phyloP scores from a whole-genome alignment of 306 rosid genomes.

The Lithocarpus polystachyus region DNA sequence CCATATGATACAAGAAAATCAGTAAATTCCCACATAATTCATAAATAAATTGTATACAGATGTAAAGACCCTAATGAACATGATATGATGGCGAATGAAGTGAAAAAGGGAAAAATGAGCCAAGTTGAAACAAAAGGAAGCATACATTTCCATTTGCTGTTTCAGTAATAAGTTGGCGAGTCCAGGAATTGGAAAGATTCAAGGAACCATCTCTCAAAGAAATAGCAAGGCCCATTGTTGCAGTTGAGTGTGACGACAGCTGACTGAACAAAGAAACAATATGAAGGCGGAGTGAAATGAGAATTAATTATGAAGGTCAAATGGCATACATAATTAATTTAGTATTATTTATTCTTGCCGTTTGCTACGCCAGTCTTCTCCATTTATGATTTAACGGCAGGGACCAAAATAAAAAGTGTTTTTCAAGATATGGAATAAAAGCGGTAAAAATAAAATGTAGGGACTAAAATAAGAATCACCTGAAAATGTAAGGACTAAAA shows the following conservation, averaged over 20 bases:
- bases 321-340: conserved; percentile 3
- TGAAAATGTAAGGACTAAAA: no score
- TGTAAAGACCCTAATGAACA: background rate
- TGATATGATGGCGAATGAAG: background rate
- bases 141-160: conserved; percentile 76
- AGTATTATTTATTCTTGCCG: no score
- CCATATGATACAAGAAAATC: background rate
- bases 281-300: conserved; percentile 10
- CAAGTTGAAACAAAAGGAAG: conserved; percentile 10
- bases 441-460: no score
- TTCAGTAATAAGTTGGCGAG: conserved; percentile 88
- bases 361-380: no score
- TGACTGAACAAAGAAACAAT: conserved; percentile 42
- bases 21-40: background rate
- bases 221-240: conserved; percentile 75
- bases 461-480: no score
- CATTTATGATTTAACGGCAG: no score
- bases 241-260: conserved; percentile 73
- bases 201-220: conserved; percentile 83
- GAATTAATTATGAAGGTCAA: conserved; percentile 8
- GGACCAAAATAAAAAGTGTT: no score
- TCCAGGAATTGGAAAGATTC: conserved; percentile 90
- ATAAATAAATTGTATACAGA: background rate
- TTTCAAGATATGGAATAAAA: no score
- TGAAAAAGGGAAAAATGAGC: background rate